Evolutionary conservation across 495 filamentous ascomycete species (phyloP).

Genomic region (Lasiosphaeria hispida): DNA sequence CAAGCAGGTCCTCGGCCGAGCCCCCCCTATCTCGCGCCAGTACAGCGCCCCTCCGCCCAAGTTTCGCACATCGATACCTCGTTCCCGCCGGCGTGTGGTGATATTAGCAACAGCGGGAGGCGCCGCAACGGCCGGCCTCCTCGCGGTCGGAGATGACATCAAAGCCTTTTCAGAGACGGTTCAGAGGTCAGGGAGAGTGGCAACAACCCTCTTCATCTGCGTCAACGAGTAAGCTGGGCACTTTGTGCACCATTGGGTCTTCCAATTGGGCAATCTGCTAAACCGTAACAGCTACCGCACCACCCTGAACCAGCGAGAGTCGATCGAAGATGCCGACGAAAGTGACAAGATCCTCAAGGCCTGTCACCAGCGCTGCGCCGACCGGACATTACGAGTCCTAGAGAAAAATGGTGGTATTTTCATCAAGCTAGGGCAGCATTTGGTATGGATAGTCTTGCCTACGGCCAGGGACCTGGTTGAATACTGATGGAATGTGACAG

Average conservation of each 20-base stretch:
- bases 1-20: constrained; percentile 25
- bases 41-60: constrained; percentile 26
- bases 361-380: constrained; percentile 90
- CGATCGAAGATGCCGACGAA: constrained; percentile 58
- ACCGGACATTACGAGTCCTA: constrained; percentile 75
- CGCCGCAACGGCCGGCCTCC: constrained; percentile 54
- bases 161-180: constrained; percentile 71
- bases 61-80: constrained; percentile 9
- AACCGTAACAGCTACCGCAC: constrained; percentile 66
- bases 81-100: constrained; percentile 19
- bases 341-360: constrained; percentile 64
- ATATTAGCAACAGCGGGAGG: constrained; percentile 42
- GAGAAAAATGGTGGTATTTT: constrained; percentile 98
- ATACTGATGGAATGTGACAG: constrained; percentile 27
- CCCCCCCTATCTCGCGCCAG: constrained; percentile 24
- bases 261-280: constrained; percentile 1
- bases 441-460: constrained; percentile 45
- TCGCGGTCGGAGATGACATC: constrained; percentile 68
- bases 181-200: constrained; percentile 78
- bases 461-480: neutral
- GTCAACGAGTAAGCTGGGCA: constrained; percentile 77
- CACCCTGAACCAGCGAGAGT: constrained; percentile 67
- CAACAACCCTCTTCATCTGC: constrained; percentile 68
- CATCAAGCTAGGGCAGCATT: constrained; percentile 95
- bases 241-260: neutral